Percentiles rank a stretch among this genome's conserved stretches.
phyloP scores from a whole-genome alignment of 148 eudicot species.

The Nyssa sinensis region DNA sequence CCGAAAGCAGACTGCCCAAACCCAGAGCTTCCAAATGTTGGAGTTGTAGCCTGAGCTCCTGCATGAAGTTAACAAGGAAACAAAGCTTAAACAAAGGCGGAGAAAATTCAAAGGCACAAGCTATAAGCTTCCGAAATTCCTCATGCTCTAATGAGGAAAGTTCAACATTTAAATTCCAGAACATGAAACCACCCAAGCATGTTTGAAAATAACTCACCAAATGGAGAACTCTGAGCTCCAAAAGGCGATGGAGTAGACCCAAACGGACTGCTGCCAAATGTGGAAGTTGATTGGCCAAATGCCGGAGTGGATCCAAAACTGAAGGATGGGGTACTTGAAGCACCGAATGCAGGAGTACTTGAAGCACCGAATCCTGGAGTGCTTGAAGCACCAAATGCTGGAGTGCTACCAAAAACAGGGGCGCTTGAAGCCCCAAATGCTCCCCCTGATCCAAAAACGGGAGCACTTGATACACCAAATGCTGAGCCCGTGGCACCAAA shows the following conservation, averaged over 20 bases:
- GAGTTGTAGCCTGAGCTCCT: conserved; percentile 68
- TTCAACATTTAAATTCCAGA: neutral
- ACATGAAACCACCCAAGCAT: neutral
- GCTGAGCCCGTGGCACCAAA: conserved; percentile 38
- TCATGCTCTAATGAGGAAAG: neutral
- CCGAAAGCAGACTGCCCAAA: conserved; percentile 73
- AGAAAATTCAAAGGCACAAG: conserved; percentile 2
- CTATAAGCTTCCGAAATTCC: conserved; percentile 10
- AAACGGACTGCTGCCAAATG: conserved; percentile 59
- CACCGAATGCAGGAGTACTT: conserved; percentile 57
- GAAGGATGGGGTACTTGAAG: conserved; percentile 43
- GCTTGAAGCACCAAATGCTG: conserved; percentile 57
- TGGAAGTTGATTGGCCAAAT: conserved; percentile 53
- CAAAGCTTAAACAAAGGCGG: conserved; percentile 16
- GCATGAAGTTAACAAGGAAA: conserved; percentile 19
- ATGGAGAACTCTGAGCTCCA: conserved; percentile 60
- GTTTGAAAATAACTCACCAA: conserved; percentile 46
- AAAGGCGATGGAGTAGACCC: conserved; percentile 53
- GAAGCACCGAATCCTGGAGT: conserved; percentile 56
- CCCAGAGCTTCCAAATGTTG: conserved; percentile 56
- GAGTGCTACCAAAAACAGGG: conserved; percentile 54
- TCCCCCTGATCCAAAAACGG: no score
- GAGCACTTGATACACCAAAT: conserved; percentile 56
- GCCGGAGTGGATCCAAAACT: conserved; percentile 39
- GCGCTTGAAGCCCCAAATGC: conserved; percentile 60